A percentile compares a stretch with the other conserved stretches of the same genome.
Conservation (phyloP, 2,329 filamentous ascomycete genomes). For the Trichoderma breve region DNA sequence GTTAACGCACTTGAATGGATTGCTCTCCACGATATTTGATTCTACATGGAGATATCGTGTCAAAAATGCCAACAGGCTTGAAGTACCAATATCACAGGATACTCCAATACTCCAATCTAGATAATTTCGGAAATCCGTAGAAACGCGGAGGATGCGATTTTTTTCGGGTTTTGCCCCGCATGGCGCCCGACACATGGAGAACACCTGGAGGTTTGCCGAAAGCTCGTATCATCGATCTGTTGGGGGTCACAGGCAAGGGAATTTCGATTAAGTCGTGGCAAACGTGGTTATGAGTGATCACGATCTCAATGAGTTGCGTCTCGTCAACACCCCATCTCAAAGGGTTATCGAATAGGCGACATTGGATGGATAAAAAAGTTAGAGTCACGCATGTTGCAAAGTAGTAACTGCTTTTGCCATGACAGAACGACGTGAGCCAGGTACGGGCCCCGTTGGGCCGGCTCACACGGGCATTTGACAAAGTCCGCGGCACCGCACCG, state of each 20-base stretch:
- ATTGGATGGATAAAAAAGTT: neutral
- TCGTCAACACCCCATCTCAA: neutral
- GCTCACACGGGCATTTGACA: neutral
- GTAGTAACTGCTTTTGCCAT: neutral
- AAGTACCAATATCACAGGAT: neutral
- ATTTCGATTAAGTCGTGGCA: neutral
- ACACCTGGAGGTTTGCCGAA: neutral
- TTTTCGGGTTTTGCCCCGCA: neutral
- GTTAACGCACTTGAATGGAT: neutral
- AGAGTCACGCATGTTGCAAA: neutral
- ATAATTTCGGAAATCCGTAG: neutral
- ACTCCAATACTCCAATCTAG: neutral
- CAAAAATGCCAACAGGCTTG: neutral
- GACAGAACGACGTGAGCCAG: neutral
- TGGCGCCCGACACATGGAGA: neutral
- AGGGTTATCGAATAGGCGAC: neutral
- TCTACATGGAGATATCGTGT: neutral
- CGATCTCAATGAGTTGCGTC: constrained; percentile 1
- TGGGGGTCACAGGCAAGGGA: neutral
- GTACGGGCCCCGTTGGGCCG: neutral
- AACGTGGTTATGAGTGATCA: neutral
- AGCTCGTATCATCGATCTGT: neutral
- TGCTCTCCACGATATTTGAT: neutral
- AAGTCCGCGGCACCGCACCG: neutral
- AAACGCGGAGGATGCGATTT: neutral